phyloP scores from a whole-genome alignment of 495 filamentous ascomycete genomes.

The Penicillium longicatenatum region DNA sequence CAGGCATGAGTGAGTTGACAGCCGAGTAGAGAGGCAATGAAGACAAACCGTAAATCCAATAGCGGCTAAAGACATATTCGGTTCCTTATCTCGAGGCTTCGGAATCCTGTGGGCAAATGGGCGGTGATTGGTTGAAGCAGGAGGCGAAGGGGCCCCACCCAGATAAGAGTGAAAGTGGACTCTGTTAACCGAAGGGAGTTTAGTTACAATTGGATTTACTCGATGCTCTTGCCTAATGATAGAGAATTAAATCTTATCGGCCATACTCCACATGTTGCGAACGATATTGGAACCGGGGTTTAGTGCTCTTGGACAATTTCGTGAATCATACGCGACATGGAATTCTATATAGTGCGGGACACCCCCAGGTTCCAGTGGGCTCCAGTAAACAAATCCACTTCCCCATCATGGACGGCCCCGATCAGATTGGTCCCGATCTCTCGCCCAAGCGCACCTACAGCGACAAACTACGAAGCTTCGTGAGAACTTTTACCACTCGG shows the following conservation, averaged over 20 bases:
- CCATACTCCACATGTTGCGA: not conserved
- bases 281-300: not conserved
- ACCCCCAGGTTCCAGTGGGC: constrained; percentile 1
- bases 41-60: not conserved
- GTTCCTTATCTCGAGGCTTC: constrained; percentile 8
- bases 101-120: not conserved
- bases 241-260: constrained; percentile 4
- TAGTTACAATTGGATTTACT: not conserved
- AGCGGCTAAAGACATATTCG: constrained; percentile 7
- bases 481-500: constrained; percentile 52
- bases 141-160: not conserved
- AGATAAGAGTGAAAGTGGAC: not conserved
- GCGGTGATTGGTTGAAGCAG: not conserved
- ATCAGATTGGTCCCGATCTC: constrained; percentile 53
- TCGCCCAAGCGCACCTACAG: constrained; percentile 40
- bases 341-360: constrained; percentile 3
- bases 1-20: not conserved
- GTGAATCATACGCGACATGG: not conserved
- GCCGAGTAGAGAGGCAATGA: not conserved
- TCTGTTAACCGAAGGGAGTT: not conserved
- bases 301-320: not conserved
- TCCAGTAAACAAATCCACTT: not conserved
- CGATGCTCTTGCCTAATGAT: constrained; percentile 11
- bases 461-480: constrained; percentile 38
- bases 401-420: constrained; percentile 47